A percentile compares a stretch with the other conserved stretches of the same genome.
Conservation (phyloP, 768 basidiomycete genomes). For the Hortiboletus flavorubellus region DNA sequence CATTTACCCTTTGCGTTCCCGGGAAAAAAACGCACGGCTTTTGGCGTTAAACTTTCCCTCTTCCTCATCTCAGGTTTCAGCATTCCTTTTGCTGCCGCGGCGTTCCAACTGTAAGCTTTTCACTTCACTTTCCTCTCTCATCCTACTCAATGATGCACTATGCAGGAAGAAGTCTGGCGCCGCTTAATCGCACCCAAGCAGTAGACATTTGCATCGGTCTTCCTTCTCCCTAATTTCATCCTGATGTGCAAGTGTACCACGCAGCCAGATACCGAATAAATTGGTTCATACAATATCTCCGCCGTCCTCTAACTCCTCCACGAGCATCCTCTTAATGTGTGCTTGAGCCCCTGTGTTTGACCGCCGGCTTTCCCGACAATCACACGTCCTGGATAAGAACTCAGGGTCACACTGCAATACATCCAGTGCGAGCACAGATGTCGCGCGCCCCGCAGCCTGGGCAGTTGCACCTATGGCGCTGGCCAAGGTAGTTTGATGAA, state of each 20-base stretch:
- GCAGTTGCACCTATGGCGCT: constrained; percentile 51
- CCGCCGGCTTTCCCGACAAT: constrained; percentile 48
- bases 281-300: constrained; percentile 14
- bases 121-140: not conserved
- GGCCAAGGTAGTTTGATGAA: constrained; percentile 64
- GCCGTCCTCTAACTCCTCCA: constrained; percentile 21
- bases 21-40: constrained; percentile 46
- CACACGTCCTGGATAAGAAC: constrained; percentile 62
- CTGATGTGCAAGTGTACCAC: constrained; percentile 7
- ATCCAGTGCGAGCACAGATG: constrained; percentile 65
- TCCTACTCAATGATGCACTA: constrained; percentile 1
- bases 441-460: constrained; percentile 54
- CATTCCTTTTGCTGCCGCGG: constrained; percentile 63
- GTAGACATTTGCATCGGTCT: constrained; percentile 3
- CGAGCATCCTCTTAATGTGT: constrained; percentile 31
- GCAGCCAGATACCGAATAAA: not conserved
- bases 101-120: constrained; percentile 59
- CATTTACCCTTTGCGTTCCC: constrained; percentile 57
- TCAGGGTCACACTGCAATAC: constrained; percentile 61
- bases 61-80: constrained; percentile 55
- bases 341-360: constrained; percentile 39
- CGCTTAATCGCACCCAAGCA: constrained; percentile 18
- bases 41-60: constrained; percentile 33
- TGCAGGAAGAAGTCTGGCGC: constrained; percentile 40
- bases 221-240: not conserved